phyloP scores from a whole-genome alignment of 2,329 filamentous ascomycete genomes.

The Sordariomycetes sp. region DNA sequence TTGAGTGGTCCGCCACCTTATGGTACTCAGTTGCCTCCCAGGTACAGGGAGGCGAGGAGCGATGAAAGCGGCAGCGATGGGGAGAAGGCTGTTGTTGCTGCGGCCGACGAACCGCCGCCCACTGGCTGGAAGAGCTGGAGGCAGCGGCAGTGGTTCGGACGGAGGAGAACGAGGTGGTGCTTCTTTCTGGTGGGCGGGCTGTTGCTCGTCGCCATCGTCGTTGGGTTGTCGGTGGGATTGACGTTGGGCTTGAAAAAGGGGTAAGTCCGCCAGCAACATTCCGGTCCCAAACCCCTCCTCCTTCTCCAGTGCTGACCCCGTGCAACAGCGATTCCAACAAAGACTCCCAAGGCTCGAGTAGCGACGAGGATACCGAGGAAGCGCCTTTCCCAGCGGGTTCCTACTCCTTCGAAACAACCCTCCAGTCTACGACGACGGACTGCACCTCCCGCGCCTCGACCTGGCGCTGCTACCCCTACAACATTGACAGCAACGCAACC shows the following conservation, averaged over 20 bases:
- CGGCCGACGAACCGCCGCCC: not conserved
- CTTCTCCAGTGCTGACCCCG: no score
- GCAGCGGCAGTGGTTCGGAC: constrained; percentile 3
- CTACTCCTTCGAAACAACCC: constrained; percentile 51
- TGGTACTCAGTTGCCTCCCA: not conserved
- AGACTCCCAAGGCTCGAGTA: no score
- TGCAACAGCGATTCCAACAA: no score
- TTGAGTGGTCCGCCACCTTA: constrained; percentile 5
- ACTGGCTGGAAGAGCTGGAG: not conserved
- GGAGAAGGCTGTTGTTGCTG: not conserved
- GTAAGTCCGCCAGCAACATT: no score
- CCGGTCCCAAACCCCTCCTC: no score
- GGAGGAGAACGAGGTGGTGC: constrained; percentile 17
- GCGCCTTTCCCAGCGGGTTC: constrained; percentile 51
- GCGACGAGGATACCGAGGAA: no score
- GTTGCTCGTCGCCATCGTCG: constrained; percentile 19
- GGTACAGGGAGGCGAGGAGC: constrained; percentile 1
- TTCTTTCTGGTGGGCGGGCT: constrained; percentile 17
- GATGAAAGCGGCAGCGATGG: not conserved
- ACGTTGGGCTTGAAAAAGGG: constrained; percentile 25
- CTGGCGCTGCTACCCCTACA: constrained; percentile 54
- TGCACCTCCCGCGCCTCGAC: constrained; percentile 50
- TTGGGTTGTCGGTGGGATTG: constrained; percentile 29
- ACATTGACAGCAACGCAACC: constrained; percentile 30
- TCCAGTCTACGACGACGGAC: constrained; percentile 39